A percentile compares a stretch with the other conserved stretches of the same genome.
Evolutionary conservation across 2,329 filamentous ascomycete genomes (phyloP).

Genomic region (Paecilomyces niveus): DNA sequence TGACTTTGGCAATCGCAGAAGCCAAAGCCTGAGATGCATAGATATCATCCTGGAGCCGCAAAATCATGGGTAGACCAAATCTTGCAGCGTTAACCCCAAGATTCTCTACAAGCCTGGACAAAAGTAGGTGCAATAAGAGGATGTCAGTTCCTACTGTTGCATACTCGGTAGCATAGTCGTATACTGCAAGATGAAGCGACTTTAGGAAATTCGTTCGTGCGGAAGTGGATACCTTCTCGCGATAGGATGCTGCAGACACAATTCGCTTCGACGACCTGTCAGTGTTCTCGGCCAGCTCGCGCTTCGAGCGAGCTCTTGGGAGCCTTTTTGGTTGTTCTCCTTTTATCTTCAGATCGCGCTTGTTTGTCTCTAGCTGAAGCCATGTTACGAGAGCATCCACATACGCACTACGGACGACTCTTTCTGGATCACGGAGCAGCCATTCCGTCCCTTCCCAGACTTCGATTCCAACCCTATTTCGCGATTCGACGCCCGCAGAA

Average conservation of each 20-base stretch:
- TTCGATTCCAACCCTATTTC: conserved; percentile 68
- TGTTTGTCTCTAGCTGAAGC: conserved; percentile 72
- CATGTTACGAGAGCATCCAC: conserved; percentile 76
- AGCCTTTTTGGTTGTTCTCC: conserved; percentile 43
- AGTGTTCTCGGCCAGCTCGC: conserved; percentile 30
- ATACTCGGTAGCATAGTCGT: conserved; percentile 74
- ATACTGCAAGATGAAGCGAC: conserved; percentile 78
- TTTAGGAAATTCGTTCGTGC: conserved; percentile 66
- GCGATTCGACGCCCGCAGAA: conserved; percentile 57
- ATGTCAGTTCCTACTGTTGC: conserved; percentile 68
- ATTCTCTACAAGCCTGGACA: conserved; percentile 65
- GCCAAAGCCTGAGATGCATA: conserved; percentile 19
- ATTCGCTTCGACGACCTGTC: conserved; percentile 51
- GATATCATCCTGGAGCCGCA: conserved; percentile 80
- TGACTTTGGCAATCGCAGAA: conserved; percentile 61
- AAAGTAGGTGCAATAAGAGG: conserved; percentile 66
- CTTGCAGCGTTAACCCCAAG: conserved; percentile 76
- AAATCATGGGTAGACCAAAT: conserved; percentile 79
- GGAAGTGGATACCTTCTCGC: conserved; percentile 51
- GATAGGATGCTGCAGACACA: conserved; percentile 58
- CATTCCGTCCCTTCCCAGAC: conserved; percentile 97
- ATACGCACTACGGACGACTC: conserved; percentile 75
- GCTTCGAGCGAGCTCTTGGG: conserved; percentile 35
- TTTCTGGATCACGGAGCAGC: conserved; percentile 74
- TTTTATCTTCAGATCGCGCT: conserved; percentile 58